These are phyloP conservation scores for Rusavskia elegans DNA, from an alignment of 495 filamentous ascomycete genomes.

Conservation along the genomic window DNA sequence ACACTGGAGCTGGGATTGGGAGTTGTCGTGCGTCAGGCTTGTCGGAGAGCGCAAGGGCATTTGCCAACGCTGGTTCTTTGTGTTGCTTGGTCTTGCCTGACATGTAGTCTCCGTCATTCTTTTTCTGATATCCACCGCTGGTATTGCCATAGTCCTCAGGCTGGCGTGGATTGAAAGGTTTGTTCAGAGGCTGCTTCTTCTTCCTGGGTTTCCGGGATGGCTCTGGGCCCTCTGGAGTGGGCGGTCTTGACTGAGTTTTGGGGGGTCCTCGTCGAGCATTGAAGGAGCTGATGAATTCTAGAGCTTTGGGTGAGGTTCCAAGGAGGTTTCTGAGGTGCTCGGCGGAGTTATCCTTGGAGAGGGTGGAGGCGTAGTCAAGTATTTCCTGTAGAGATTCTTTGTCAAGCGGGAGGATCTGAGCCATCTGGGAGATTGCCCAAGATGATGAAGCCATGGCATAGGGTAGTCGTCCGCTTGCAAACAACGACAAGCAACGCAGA, in stretches of 20 bases:
- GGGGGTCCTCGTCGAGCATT: conserved; percentile 51
- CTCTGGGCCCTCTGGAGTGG: conserved; percentile 6
- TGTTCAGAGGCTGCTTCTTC: conserved; percentile 45
- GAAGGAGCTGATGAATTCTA: conserved; percentile 89
- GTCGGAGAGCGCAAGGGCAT: conserved; percentile 22
- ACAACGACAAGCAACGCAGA: neutral
- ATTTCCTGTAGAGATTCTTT: conserved; percentile 69
- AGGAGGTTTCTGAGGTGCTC: conserved; percentile 79
- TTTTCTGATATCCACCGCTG: conserved; percentile 44
- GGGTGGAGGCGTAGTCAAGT: conserved; percentile 57
- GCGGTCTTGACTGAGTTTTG: conserved; percentile 12
- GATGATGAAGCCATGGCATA: conserved; percentile 11
- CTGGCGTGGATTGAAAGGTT: conserved; percentile 39
- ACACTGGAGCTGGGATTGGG: conserved; percentile 16
- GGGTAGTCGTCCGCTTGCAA: neutral
- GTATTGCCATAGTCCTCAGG: conserved; percentile 43
- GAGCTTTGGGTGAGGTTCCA: conserved; percentile 65
- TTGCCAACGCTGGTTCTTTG: conserved; percentile 14
- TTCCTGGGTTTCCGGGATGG: conserved; percentile 29
- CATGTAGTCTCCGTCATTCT: conserved; percentile 48
- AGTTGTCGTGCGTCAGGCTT: conserved; percentile 23
- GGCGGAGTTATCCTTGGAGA: conserved; percentile 57
- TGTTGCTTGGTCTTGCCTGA: conserved; percentile 18
- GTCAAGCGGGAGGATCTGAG: conserved; percentile 66
- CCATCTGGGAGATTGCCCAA: conserved; percentile 54